Evolutionary conservation across 2,329 filamentous ascomycete genomes (phyloP).

Genomic region (Stachybotrys echinatus): DNA sequence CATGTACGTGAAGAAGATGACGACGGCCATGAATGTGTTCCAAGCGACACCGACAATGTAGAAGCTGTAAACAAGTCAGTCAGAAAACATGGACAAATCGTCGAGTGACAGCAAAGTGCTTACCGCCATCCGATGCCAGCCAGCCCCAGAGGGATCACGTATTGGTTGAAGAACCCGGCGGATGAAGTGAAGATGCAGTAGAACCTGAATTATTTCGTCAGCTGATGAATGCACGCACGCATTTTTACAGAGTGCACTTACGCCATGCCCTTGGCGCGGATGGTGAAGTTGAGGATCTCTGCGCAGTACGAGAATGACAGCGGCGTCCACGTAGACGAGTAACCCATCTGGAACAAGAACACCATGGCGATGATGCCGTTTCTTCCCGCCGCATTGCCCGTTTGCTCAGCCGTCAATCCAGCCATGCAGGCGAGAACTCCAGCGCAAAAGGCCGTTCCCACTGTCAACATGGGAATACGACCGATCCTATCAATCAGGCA

Average conservation of each 20-base stretch:
- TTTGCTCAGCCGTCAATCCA: conserved; percentile 6
- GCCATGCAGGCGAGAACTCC: conserved; percentile 7
- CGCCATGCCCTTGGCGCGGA: too few relatives aligned
- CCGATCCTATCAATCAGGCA: conserved; percentile 6
- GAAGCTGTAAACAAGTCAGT: too few relatives aligned
- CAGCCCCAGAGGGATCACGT: too few relatives aligned
- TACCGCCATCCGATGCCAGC: conserved; percentile 9
- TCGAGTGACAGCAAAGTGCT: too few relatives aligned
- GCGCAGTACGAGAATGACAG: too few relatives aligned
- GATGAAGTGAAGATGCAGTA: too few relatives aligned
- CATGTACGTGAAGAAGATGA: conserved; percentile 7
- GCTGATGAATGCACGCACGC: too few relatives aligned
- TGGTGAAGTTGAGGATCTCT: too few relatives aligned
- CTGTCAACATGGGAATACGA: conserved; percentile 6
- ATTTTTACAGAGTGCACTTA: too few relatives aligned
- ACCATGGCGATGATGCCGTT: conserved; percentile 9
- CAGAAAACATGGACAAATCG: too few relatives aligned
- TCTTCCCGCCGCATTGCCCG: conserved; percentile 3
- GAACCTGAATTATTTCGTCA: too few relatives aligned
- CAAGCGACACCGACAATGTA: conserved; percentile 7
- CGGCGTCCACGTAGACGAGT: conserved; percentile 8
- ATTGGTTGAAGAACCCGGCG: too few relatives aligned
- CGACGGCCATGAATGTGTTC: conserved; percentile 5
- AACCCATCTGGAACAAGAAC: conserved; percentile 9
- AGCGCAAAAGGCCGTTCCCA: conserved; percentile 6